Evolutionary conservation across 148 eudicot species (phyloP).

Genomic region (Arbutus unedo): DNA sequence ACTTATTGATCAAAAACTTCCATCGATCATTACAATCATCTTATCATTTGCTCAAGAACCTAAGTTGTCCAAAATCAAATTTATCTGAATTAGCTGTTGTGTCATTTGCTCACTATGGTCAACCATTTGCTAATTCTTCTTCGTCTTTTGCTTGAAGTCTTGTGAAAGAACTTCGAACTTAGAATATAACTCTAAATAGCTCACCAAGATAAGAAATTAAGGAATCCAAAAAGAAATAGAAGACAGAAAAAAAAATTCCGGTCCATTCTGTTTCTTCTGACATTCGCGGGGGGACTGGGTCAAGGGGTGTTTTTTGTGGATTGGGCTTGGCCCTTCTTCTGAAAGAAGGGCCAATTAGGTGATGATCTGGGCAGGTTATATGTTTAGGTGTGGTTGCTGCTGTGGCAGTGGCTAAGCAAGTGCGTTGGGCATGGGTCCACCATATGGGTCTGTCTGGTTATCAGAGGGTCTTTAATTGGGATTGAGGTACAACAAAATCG

Average conservation of each 20-base stretch:
- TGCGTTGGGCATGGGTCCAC: neutral
- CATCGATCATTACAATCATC: neutral
- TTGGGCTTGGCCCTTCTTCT: neutral
- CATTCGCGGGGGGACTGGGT: neutral
- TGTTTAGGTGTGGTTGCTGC: neutral
- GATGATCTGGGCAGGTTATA: neutral
- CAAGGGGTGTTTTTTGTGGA: neutral
- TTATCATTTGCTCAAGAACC: neutral
- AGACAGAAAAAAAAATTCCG: neutral
- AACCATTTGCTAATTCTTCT: neutral
- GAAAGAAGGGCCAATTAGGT: neutral
- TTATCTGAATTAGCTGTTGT: neutral
- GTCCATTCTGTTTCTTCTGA: neutral
- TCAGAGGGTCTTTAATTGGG: neutral
- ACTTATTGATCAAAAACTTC: neutral
- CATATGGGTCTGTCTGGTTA: neutral
- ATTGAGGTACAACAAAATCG: neutral
- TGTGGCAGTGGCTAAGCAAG: neutral
- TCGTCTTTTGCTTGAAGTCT: neutral
- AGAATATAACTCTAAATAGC: constrained; percentile 1
- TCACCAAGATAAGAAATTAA: neutral
- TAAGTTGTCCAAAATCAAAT: neutral
- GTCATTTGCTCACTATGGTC: neutral
- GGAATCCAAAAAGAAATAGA: neutral
- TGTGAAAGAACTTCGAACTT: neutral